These are phyloP conservation scores for Hydrangea macrophylla DNA, from an alignment of 148 eudicot genomes.

Conservation along the genomic window DNA sequence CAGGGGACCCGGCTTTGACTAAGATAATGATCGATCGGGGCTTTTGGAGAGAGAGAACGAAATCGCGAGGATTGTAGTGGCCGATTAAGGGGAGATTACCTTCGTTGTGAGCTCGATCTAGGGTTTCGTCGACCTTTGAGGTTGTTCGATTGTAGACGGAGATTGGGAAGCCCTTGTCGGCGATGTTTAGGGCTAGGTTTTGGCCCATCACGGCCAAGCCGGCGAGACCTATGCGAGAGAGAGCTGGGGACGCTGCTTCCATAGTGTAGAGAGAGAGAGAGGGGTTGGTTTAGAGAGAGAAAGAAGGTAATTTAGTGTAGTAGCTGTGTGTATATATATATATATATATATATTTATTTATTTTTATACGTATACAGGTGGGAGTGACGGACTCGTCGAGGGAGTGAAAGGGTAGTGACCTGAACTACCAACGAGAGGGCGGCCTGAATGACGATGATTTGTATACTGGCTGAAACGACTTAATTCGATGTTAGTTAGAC, in stretches of 20 bases:
- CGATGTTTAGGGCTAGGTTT: conserved; percentile 83
- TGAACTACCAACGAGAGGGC: conserved; percentile 15
- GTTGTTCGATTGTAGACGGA: conserved; percentile 79
- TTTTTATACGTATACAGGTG: too few species aligned
- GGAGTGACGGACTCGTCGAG: conserved; percentile 60
- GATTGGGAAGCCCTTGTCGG: conserved; percentile 80
- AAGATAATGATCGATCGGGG: conserved; percentile 77
- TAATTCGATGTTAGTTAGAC: too few species aligned
- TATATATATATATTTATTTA: too few species aligned
- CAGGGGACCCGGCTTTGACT: conserved; percentile 84
- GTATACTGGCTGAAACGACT: conserved; percentile 5
- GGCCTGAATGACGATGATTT: conserved; percentile 13
- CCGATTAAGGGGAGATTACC: conserved; percentile 59
- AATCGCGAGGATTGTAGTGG: conserved; percentile 56
- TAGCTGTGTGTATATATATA: not conserved
- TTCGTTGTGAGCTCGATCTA: conserved; percentile 54
- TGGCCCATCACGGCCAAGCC: conserved; percentile 94
- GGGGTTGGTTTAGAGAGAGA: too few species aligned
- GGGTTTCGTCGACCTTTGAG: conserved; percentile 64
- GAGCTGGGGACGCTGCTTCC: conserved; percentile 34
- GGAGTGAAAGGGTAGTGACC: conserved; percentile 45
- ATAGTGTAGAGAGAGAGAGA: conserved; percentile 4
- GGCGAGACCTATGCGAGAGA: conserved; percentile 68
- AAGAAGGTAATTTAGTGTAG: not conserved
- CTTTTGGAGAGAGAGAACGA: conserved; percentile 57